Conservation (phyloP, 148 eudicot species). For the Persicaria maculosa region DNA sequence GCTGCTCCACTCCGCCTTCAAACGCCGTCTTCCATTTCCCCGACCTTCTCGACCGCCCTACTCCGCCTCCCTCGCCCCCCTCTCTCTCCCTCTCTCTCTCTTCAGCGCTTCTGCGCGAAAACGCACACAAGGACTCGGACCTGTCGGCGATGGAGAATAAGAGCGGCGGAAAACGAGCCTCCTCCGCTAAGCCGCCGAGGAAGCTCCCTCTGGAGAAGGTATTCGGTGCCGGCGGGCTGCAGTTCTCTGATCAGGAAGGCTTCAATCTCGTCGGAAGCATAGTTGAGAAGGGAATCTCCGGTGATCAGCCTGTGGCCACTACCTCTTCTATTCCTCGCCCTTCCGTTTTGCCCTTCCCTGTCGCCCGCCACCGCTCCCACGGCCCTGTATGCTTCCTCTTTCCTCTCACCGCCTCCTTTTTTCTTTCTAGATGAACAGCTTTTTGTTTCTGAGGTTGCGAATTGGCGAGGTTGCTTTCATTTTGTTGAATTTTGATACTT, state of each 20-base stretch:
- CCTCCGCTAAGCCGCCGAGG: slow-evolving; percentile 6
- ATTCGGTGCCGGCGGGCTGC: slow-evolving; percentile 24
- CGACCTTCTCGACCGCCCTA: neutral
- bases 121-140: neutral
- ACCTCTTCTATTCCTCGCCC: slow-evolving; percentile 46
- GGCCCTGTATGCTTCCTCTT: slow-evolving; percentile 47
- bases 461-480: neutral
- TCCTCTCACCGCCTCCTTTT: neutral
- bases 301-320: slow-evolving; percentile 18
- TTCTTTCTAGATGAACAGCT: neutral
- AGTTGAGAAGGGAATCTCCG: slow-evolving; percentile 60
- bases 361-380: slow-evolving; percentile 89
- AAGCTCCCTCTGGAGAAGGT: slow-evolving; percentile 21
- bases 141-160: slow-evolving; percentile 22
- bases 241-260: slow-evolving; percentile 24
- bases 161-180: slow-evolving; percentile 18
- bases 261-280: slow-evolving; percentile 53
- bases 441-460: neutral
- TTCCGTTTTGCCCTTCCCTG: slow-evolving; percentile 77
- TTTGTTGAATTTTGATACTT: neutral
- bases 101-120: neutral
- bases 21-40: neutral
- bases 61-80: neutral
- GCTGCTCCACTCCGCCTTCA: slow-evolving; percentile 1
- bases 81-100: neutral